Base-by-base conservation (phyloP, 139 green algal genomes). In the Astrephomene gubernaculifera region DNA sequence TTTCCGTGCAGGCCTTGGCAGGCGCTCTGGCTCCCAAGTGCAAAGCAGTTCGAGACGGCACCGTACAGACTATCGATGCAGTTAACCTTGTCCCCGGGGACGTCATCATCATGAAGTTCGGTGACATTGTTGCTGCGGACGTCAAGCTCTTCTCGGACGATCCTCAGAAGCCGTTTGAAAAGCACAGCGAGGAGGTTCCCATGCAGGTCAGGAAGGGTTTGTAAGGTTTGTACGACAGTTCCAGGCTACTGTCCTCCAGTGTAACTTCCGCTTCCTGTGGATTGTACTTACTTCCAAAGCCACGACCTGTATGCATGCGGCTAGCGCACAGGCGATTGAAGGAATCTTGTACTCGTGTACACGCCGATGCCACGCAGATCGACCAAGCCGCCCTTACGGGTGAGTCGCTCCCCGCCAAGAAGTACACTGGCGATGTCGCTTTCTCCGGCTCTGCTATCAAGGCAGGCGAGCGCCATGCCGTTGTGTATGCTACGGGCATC, bases 381-480 rank as follows among this genome's bases (percentile, higher is more conserved):
- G 95, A 98, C 89, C 94, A 97, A 75, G 93, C 95, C 31, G 95
- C 95, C 14, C 86, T 98, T 43, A 98, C 95, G 8, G 95, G 95
- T n/a, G 95, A 98, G 89, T 97, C 94, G 3, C 86, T 98, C 31
- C 95, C 95, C 2, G 94, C 94, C 19, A 97, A 96, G 89, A 97
- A 96, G 90, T 94, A 92, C 86, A 90, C 91, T 8, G 95, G 95
- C 22, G 91, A 97, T 64, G 92, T 96, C 0, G 88, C 87, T 9
- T 97, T 96, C 80, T 93, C 89, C 4, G 96, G 96, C 54, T 98
- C 95, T 33, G 95, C 94, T 73, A 94, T 97, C 89, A 97, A 97
- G 92, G 93, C 96, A 65, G 96, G 96, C 68, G 96, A 98, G 90
- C 88, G 92, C 54, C 91, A 98, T 52, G 90, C 87, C 33, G 57